phyloP scores from a whole-genome alignment of 108 stramenopile species.

The Stephanodiscus triporus region DNA sequence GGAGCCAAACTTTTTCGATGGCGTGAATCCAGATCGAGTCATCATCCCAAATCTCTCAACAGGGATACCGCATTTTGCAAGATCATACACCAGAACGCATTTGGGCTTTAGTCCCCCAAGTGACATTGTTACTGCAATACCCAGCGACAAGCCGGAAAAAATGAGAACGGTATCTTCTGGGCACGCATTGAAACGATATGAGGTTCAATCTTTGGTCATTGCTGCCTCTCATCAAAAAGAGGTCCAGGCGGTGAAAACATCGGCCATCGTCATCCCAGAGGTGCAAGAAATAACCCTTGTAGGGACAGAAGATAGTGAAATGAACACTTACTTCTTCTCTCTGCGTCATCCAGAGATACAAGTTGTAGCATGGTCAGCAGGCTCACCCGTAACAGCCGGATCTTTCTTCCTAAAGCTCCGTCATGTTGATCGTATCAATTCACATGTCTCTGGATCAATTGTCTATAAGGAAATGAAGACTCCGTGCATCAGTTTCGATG shows the following conservation, averaged over 20 bases:
- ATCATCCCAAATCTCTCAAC: slow-evolving; percentile 40
- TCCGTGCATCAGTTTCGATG: slow-evolving; percentile 59
- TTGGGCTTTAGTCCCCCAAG: slow-evolving; percentile 57
- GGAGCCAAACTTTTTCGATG: slow-evolving; percentile 27
- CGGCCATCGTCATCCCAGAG: slow-evolving; percentile 65
- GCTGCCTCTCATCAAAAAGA: slow-evolving; percentile 74
- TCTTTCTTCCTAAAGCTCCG: slow-evolving; percentile 49
- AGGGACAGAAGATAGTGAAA: slow-evolving; percentile 27
- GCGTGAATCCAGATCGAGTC: slow-evolving; percentile 48
- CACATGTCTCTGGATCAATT: slow-evolving; percentile 29
- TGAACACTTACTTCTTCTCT: slow-evolving; percentile 42
- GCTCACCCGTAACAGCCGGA: slow-evolving; percentile 46
- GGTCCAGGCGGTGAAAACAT: slow-evolving; percentile 71
- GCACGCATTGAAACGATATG: slow-evolving; percentile 62
- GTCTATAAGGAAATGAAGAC: slow-evolving; percentile 56
- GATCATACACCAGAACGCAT: slow-evolving; percentile 45
- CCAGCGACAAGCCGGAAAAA: slow-evolving; percentile 49
- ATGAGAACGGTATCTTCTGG: slow-evolving; percentile 42
- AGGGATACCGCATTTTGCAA: slow-evolving; percentile 63
- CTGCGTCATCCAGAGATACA: slow-evolving; percentile 50
- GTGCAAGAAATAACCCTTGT: slow-evolving; percentile 66
- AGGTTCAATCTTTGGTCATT: slow-evolving; percentile 69
- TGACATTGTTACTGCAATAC: slow-evolving; percentile 44
- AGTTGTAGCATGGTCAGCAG: slow-evolving; percentile 42
- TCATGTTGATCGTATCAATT: slow-evolving; percentile 32